Evolutionary conservation across 345 rosid species (phyloP), one percentile per base, ranked within the genome.

Genomic region (Limnanthes douglasii): DNA sequence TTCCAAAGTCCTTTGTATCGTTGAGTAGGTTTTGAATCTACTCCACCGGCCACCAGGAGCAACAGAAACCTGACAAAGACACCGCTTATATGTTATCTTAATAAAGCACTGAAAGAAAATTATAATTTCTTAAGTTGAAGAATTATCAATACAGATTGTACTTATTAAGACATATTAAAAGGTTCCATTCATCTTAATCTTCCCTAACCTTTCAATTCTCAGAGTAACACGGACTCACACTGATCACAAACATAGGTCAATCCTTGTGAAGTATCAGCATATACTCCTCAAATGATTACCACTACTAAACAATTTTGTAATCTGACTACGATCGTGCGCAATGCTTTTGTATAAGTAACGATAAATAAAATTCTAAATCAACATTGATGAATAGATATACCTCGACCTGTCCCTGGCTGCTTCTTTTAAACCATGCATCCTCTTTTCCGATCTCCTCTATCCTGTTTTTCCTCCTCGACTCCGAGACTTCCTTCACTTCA

Each of bases 1-100:
- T 65, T 90, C 98, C 68, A 90, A 33, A 21, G 95, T 66, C 60
- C 98, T 72, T 47, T 90, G 98, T 47, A 90, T 65, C 1, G 90
- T 84, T 4, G 98, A 84, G 48, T 90, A 90, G 24, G 92, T 77
- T 66, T 84, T 84, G 69, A 90, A 90, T 61, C 94, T 72, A 66
- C 55, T 77, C 98, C 98, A 90, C 11, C 92, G 76, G 26, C 98
- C 95, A 23, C 95, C 95, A 23, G 94, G 85, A 37, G 86, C 78
- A 56, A 90, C 85, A 49, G 98, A 90, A 41, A 84, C 98, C 98
- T 90, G 55, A 38, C n/a, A n/a, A n/a, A n/a, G n/a, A n/a, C n/a
- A n/a, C n/a, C n/a, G n/a, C n/a, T n/a, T n/a, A n/a, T n/a, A n/a
- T n/a, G n/a, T n/a, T n/a, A n/a, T n/a, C n/a, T n/a, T n/a, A n/a